Evolutionary conservation across 116 monocot genomes (phyloP), one percentile per base, ranked within the genome.

Genomic region (Papilionanthe hybrid): DNA sequence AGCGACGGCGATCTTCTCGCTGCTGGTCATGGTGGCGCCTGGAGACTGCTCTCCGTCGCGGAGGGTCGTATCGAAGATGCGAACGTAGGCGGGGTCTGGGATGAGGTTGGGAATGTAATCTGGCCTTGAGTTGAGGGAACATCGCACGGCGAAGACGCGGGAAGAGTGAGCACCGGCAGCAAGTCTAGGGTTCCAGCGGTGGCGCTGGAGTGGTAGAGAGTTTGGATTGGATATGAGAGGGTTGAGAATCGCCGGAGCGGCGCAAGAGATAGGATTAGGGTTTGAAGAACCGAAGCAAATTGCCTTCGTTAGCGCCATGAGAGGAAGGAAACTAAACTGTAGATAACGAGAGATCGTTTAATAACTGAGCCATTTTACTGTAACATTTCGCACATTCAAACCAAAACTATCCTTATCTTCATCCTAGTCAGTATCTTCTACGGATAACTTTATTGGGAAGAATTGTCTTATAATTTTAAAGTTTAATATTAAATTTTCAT

Each of bases 11-110:
- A 91, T 37, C 37, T 82, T 84, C 88, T 91, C 81, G 37, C 37
- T 37, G 37, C 37, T 37, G 37, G 37, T 37, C 37, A 37, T 37
- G 37, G 37, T 37, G 0, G 37, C 37, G 37, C 37, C 37, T 37
- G 37, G 37, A 37, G 37, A 37, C 4, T 37, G 37, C 86, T 91
- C 88, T 44, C 91, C 91, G 81, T 91, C 91, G 55, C 91, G 84
- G 72, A 91, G 82, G 43, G 91, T 91, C 73, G 91, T 91, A 81
- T 91, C 91, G 82, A 91, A 86, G 75, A 91, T 78, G n/a, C 90
- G 90, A 53, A 87, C 83, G 73, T 85, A 90, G 87, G 28, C 48
- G 9, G 85, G 87, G 83, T 90, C 90, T 37, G 75, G 30, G 76
- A 90, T 85, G 78, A 47, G 75, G 78, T 80, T 87, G 30, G 90